phyloP scores from a whole-genome alignment of 1,284 basidiomycete species.

The Gomphus sp. region DNA sequence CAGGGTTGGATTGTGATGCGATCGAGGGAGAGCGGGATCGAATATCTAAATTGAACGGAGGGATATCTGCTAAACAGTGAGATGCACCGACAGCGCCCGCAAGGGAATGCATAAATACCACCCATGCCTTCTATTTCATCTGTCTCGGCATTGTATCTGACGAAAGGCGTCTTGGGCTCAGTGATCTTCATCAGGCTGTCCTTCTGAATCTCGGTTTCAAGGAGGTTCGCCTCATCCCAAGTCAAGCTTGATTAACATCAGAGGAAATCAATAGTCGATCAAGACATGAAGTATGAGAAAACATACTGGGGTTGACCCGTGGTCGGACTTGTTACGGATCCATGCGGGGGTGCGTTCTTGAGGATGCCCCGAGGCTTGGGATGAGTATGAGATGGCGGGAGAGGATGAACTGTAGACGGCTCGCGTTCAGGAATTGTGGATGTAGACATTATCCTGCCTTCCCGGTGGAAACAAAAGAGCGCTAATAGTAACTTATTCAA shows the following conservation, averaged over 20 bases:
- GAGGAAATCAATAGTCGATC: neutral
- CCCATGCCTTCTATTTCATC: conserved; percentile 61
- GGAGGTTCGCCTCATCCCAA: conserved; percentile 91
- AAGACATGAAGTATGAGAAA: neutral
- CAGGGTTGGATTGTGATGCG: conserved; percentile 12
- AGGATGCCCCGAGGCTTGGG: conserved; percentile 44
- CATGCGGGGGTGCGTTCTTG: conserved; percentile 56
- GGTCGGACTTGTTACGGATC: conserved; percentile 32
- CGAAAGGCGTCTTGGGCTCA: conserved; percentile 94
- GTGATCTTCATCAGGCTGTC: conserved; percentile 96
- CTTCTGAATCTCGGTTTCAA: conserved; percentile 83
- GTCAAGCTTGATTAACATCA: conserved; percentile 40
- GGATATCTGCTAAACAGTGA: conserved; percentile 14
- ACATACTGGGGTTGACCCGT: conserved; percentile 31
- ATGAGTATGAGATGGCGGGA: conserved; percentile 1
- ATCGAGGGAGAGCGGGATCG: conserved; percentile 6
- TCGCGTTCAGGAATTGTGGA: neutral
- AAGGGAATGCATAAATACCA: neutral
- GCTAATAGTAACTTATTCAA: neutral
- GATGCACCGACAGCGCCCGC: neutral
- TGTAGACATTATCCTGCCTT: neutral
- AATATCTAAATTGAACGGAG: conserved; percentile 16
- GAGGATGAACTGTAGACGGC: neutral
- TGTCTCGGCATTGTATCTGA: conserved; percentile 80
- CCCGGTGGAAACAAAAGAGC: neutral